Evolutionary conservation across 805 yeast species (phyloP).

Genomic region (Teunomyces gatunensis): DNA sequence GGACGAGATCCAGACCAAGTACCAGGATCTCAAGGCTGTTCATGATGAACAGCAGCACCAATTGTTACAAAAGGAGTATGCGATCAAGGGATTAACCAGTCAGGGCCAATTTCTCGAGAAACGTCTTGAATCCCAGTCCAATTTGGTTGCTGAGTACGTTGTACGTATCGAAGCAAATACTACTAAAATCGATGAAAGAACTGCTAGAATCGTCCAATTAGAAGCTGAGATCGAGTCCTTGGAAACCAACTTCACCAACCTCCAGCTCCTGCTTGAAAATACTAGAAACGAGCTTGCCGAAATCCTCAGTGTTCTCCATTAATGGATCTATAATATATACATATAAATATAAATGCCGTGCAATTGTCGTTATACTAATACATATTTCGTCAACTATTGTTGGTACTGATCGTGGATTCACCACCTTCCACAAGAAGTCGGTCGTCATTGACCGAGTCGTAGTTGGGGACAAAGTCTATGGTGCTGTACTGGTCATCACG

Average conservation of each 20-base stretch:
- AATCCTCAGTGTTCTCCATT: not conserved
- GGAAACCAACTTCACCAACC: conserved; percentile 10
- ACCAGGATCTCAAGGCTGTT: conserved; percentile 11
- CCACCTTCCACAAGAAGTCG: conserved; percentile 11
- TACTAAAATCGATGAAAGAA: conserved; percentile 4
- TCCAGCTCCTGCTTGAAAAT: conserved; percentile 1
- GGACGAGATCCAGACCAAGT: conserved; percentile 11
- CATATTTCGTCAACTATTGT: not conserved
- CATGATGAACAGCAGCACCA: conserved; percentile 8
- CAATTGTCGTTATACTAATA: conserved; percentile 1
- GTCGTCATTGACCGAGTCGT: conserved; percentile 27
- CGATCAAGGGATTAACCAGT: conserved; percentile 7
- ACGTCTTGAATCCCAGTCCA: conserved; percentile 7
- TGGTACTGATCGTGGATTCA: conserved; percentile 5
- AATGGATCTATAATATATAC: not conserved
- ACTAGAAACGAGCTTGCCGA: not conserved
- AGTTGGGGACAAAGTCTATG: conserved; percentile 35
- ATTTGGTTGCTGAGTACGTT: not conserved
- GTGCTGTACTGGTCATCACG: conserved; percentile 16
- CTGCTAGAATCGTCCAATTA: conserved; percentile 4
- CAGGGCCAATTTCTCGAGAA: conserved; percentile 10
- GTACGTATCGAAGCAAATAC: conserved; percentile 6
- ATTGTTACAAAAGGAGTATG: conserved; percentile 14
- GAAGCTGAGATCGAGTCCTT: conserved; percentile 9
- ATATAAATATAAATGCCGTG: not conserved